These are phyloP conservation scores for Puccinia novopanici DNA, from an alignment of 1,284 basidiomycete genomes.

Conservation along the genomic window DNA sequence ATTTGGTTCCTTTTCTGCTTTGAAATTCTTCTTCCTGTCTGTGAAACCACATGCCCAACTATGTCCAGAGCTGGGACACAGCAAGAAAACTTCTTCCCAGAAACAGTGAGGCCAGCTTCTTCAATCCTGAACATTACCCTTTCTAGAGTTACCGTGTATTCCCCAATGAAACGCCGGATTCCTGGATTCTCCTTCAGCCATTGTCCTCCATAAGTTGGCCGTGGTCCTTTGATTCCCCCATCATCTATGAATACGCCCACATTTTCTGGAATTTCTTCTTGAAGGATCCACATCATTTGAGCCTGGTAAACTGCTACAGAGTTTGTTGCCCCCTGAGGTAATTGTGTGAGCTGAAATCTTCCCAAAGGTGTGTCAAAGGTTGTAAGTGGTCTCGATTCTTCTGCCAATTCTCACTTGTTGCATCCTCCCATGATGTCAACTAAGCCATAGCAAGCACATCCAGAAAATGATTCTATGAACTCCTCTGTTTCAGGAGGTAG, in stretches of 20 bases:
- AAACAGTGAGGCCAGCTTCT: constrained; percentile 28
- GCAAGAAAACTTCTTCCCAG: constrained; percentile 16
- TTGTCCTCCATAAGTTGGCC: no score
- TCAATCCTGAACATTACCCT: constrained; percentile 20
- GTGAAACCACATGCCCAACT: background rate
- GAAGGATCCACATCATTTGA: no score
- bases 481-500: background rate
- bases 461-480: background rate
- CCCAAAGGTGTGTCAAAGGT: no score
- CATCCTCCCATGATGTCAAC: constrained; percentile 22
- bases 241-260: background rate
- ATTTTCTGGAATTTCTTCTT: background rate
- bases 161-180: constrained; percentile 2
- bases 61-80: constrained; percentile 20
- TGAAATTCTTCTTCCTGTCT: background rate
- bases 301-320: no score
- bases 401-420: background rate
- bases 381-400: no score
- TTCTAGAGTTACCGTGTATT: constrained; percentile 5
- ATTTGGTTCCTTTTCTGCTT: constrained; percentile 18
- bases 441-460: background rate
- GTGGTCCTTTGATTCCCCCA: background rate
- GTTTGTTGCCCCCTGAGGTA: no score
- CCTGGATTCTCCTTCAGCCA: constrained; percentile 6
- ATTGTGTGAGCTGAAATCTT: no score